Conservation (phyloP, 768 basidiomycete species). For the Tephrocybe sp. region DNA sequence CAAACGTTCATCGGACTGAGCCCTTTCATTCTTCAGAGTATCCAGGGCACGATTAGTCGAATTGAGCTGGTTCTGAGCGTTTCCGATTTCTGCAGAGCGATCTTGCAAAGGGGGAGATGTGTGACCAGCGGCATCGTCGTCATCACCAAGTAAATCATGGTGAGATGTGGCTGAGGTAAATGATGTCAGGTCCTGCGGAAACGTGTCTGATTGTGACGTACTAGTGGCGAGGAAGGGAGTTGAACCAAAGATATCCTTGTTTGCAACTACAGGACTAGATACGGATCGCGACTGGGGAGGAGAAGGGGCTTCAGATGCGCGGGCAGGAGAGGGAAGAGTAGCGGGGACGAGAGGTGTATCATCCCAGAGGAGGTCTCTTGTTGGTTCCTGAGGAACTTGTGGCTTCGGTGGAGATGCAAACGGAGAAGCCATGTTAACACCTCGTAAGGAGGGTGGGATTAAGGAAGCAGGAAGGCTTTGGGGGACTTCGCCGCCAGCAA, state of each 20-base stretch:
- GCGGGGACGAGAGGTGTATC: slow-evolving; percentile 53
- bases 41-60: slow-evolving; percentile 77
- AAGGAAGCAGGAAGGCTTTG: slow-evolving; percentile 67
- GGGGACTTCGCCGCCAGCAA: slow-evolving; percentile 79
- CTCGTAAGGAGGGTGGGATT: slow-evolving; percentile 81
- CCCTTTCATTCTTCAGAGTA: slow-evolving; percentile 64
- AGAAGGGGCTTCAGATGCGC: slow-evolving; percentile 26
- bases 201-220: slow-evolving; percentile 17
- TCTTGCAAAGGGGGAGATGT: slow-evolving; percentile 60
- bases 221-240: slow-evolving; percentile 28
- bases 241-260: slow-evolving; percentile 54
- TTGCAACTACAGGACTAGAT: slow-evolving; percentile 19
- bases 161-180: slow-evolving; percentile 12
- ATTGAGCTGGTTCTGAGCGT: slow-evolving; percentile 79
- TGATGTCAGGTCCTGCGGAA: background rate
- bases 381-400: slow-evolving; percentile 42
- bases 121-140: slow-evolving; percentile 54
- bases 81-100: slow-evolving; percentile 84
- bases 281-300: slow-evolving; percentile 24
- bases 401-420: slow-evolving; percentile 37
- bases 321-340: slow-evolving; percentile 38
- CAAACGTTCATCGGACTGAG: slow-evolving; percentile 60
- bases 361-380: slow-evolving; percentile 52
- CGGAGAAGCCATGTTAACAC: slow-evolving; percentile 35
- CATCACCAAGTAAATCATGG: slow-evolving; percentile 71